Base-by-base conservation (phyloP, 345 rosid species). In the Cardamine chenopodiifolia region DNA sequence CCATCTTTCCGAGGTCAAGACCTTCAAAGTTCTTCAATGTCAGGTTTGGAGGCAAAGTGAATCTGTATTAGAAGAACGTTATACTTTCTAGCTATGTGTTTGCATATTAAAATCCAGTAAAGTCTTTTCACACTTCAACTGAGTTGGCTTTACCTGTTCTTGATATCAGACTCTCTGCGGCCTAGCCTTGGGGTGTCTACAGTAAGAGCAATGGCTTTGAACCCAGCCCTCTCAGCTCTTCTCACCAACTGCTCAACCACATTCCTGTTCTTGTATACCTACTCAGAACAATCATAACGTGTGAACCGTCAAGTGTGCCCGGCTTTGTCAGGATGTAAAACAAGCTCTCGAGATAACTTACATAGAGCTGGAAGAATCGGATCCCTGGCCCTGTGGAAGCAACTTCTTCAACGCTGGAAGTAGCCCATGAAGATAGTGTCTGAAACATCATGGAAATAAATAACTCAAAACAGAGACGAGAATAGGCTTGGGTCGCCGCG, bases 21-120 rank as follows among this genome's bases (percentile, higher is more conserved):
- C 98, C 98, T 81, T 90, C 97, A 68, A 89, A 93, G 86, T 93
- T 90, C 85, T 93, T 90, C 85, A 93, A 68, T 72, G 96, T 90
- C 87, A 93, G 84, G 79, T 75, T 57, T 59, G 97, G 89, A 23
- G 98, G 98, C 77, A 93, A 67, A 59, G 88, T 83, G 71, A 93
- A 93, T 74, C 97, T 93, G 83, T 20, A 77, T 54, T 25, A 28
- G 62, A 48, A 37, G 44, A 72, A 49, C 2, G 35, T 42, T 55
- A 48, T 31, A 15, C 15, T 29, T 23, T 53, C 49, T 22, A 12
- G 49, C 13, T 31, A 22, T 57, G 2, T 56, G 23, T 47, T 7
- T 50, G 10, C 63, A 13, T 75, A 7, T 31, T 75, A 0, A 8
- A 42, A 29, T 13, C 42, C 17, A 54, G 0, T 23, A 15, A 42